These are phyloP conservation scores for Limnomonas spitsbergensis DNA, from an alignment of 139 green algal genomes.

Conservation along the genomic window DNA sequence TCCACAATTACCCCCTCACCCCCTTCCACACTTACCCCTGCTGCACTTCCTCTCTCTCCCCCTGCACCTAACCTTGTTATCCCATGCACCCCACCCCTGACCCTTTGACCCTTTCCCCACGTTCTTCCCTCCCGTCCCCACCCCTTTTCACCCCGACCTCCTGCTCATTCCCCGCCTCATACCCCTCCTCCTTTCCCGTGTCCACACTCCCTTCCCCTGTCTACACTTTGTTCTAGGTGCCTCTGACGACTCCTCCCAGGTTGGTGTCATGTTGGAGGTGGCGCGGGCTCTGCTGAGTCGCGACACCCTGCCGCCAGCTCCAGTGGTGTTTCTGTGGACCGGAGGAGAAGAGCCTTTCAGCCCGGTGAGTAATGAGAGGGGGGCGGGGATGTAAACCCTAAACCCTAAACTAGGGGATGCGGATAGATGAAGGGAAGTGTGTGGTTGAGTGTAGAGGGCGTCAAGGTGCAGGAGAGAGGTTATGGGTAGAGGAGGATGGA, in stretches of 20 bases:
- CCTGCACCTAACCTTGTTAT: too few species aligned
- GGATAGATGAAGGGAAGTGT: not conserved
- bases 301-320: constrained; percentile 30
- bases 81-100: too few species aligned
- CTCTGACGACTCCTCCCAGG: constrained; percentile 48
- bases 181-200: too few species aligned
- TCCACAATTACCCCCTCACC: too few species aligned
- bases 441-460: not conserved
- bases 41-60: too few species aligned
- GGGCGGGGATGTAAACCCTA: not conserved
- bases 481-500: not conserved
- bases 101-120: too few species aligned
- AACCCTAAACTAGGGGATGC: not conserved
- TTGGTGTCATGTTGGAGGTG: constrained; percentile 59
- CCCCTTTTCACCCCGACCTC: too few species aligned
- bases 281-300: constrained; percentile 48
- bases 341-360: constrained; percentile 31
- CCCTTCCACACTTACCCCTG: too few species aligned
- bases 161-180: too few species aligned
- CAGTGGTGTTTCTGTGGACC: constrained; percentile 67
- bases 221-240: constrained; percentile 42
- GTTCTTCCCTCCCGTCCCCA: too few species aligned
- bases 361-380: constrained; percentile 3
- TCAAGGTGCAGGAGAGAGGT: not conserved
- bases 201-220: too few species aligned